These are phyloP conservation scores for Trypanosoma cruzi DNA, from an alignment of 208 protist species.

Conservation along the genomic window DNA sequence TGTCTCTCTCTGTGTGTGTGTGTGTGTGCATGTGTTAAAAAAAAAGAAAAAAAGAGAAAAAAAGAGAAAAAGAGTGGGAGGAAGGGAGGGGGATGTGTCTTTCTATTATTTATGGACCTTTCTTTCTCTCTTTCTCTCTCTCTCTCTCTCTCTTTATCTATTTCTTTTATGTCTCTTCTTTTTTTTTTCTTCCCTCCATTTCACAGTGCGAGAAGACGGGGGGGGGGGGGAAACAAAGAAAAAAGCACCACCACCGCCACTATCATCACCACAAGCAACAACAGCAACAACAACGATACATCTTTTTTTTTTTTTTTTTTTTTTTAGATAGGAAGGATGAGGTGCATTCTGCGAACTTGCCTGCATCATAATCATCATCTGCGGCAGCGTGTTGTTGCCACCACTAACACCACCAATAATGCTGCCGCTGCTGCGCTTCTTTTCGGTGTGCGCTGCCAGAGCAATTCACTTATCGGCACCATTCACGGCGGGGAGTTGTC, in stretches of 20 bases:
- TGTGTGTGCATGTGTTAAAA: no score
- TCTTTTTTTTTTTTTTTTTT: no score
- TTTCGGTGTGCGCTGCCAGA: slow-evolving; percentile 16
- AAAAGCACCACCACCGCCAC: no score
- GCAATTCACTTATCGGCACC: slow-evolving; percentile 28
- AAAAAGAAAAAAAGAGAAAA: no score
- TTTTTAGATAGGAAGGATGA: slow-evolving; percentile 14
- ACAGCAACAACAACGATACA: no score
- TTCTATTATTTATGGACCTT: no score
- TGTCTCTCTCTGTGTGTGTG: no score
- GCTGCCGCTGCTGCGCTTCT: background rate
- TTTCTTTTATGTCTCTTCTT: background rate
- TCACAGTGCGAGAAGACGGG: no score
- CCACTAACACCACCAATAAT: background rate
- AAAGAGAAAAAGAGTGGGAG: no score
- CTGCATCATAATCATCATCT: slow-evolving; percentile 2
- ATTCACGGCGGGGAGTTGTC: slow-evolving; percentile 68
- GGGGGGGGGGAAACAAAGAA: no score
- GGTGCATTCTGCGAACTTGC: slow-evolving; percentile 13
- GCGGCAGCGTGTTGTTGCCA: background rate
- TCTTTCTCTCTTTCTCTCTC: background rate
- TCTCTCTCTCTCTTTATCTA: slow-evolving; percentile 7
- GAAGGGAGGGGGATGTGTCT: no score
- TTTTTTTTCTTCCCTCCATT: background rate
- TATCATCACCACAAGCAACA: no score